These are phyloP conservation scores for Bolboschoenus planiculmis DNA, from an alignment of 176 grass and related monocot species.

Conservation along the genomic window DNA sequence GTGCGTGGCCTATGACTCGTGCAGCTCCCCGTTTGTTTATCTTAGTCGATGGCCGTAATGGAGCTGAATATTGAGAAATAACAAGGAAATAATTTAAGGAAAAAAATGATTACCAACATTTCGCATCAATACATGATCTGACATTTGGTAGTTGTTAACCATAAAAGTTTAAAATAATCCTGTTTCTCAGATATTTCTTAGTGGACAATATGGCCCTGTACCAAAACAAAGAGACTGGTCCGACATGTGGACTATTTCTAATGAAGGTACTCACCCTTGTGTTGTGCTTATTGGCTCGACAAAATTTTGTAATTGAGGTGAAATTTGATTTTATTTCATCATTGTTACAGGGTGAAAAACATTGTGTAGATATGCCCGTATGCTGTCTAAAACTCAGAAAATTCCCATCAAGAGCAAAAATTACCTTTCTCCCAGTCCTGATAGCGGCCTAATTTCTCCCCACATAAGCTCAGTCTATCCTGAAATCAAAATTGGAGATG, in stretches of 20 bases:
- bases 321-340: not conserved
- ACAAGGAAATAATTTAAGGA: not conserved
- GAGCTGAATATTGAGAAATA: constrained; percentile 47
- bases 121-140: not conserved
- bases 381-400: not conserved
- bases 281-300: not conserved
- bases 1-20: constrained; percentile 67
- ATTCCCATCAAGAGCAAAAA: not conserved
- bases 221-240: not conserved
- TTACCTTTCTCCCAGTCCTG: constrained; percentile 71
- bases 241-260: not conserved
- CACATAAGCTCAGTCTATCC: constrained; percentile 79
- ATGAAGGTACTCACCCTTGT: not conserved
- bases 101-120: not conserved
- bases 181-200: not conserved
- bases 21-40: constrained; percentile 76
- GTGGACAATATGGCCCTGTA: not conserved
- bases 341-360: not conserved
- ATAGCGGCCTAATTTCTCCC: constrained; percentile 72
- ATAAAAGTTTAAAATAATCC: not conserved
- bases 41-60: constrained; percentile 56
- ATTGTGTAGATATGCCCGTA: not conserved
- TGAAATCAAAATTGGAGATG: constrained; percentile 26
- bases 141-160: not conserved
- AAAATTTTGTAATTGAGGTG: not conserved